Evolutionary conservation across 176 grass and related monocot genomes (phyloP).

Genomic region (Puccinellia tenuiflora): DNA sequence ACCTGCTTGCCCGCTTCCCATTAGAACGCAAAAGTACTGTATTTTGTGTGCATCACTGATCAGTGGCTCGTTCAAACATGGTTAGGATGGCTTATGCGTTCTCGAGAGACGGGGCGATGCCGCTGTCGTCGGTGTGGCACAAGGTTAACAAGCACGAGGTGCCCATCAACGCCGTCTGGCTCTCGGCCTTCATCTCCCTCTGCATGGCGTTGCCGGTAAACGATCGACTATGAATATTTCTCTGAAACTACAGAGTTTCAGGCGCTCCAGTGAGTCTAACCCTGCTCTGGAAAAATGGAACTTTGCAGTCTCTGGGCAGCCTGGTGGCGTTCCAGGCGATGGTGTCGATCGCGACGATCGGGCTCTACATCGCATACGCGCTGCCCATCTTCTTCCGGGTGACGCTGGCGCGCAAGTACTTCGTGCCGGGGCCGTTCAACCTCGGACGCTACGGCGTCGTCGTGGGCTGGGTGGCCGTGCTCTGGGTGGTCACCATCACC

Average conservation of each 20-base stretch:
- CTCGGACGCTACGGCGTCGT: conserved; percentile 60
- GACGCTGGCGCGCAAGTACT: conserved; percentile 65
- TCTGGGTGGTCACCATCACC: conserved; percentile 96
- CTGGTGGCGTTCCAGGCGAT: conserved; percentile 97
- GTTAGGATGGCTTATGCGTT: conserved; percentile 88
- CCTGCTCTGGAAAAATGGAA: background rate
- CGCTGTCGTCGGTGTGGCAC: conserved; percentile 79
- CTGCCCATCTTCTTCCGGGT: conserved; percentile 86
- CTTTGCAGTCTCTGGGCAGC: conserved; percentile 74
- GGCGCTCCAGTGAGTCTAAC: background rate
- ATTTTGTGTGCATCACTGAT: background rate
- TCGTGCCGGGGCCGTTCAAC: conserved; percentile 72
- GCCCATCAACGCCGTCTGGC: conserved; percentile 90
- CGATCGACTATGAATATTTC: background rate
- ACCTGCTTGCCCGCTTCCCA: background rate
- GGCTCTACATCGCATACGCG: conserved; percentile 84
- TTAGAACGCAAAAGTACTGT: background rate
- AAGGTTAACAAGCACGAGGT: conserved; percentile 82
- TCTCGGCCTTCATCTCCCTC: conserved; percentile 59
- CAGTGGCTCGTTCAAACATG: background rate
- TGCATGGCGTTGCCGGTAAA: conserved; percentile 84
- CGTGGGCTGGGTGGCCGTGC: conserved; percentile 71
- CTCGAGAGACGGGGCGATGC: conserved; percentile 97
- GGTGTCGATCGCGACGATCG: conserved; percentile 92
- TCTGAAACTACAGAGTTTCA: background rate